Evolutionary conservation across 2,329 filamentous ascomycete species (phyloP).

Genomic region (Esteya vermicola): DNA sequence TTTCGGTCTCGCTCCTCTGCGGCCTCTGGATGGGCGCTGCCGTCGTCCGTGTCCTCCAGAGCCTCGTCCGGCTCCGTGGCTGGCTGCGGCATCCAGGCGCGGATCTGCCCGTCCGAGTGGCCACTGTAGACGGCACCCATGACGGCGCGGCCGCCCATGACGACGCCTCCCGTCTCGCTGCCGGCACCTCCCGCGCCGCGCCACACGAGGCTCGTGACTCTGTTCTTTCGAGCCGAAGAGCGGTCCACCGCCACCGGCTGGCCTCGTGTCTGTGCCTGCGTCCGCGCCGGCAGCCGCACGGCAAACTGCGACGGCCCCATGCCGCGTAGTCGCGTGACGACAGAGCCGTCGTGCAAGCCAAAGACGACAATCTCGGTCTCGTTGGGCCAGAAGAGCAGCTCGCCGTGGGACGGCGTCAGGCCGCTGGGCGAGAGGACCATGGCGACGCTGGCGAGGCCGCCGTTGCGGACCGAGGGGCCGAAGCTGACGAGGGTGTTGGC

Average conservation of each 20-base stretch:
- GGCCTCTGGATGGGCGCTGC: too few species aligned
- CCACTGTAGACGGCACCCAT: slow-evolving; percentile 57
- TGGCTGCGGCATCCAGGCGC: slow-evolving; percentile 56
- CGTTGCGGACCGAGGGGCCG: slow-evolving; percentile 67
- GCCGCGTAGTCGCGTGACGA: slow-evolving; percentile 57
- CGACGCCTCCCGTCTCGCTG: slow-evolving; percentile 36
- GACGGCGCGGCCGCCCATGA: slow-evolving; percentile 41
- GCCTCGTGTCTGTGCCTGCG: too few species aligned
- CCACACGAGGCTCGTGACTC: slow-evolving; percentile 68
- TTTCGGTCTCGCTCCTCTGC: slow-evolving; percentile 48
- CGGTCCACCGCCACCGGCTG: slow-evolving; percentile 6
- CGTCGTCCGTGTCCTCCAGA: too few species aligned
- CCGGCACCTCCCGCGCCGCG: slow-evolving; percentile 45
- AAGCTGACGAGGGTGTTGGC: slow-evolving; percentile 84
- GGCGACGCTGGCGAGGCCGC: slow-evolving; percentile 42
- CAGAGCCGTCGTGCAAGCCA: slow-evolving; percentile 61
- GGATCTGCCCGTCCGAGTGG: slow-evolving; percentile 72
- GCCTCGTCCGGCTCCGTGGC: too few species aligned
- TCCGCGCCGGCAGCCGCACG: slow-evolving; percentile 17
- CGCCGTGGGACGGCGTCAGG: slow-evolving; percentile 39
- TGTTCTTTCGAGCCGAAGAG: slow-evolving; percentile 38
- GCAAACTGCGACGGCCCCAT: slow-evolving; percentile 39
- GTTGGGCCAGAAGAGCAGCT: slow-evolving; percentile 71
- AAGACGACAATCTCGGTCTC: slow-evolving; percentile 67
- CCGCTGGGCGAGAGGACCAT: slow-evolving; percentile 51